phyloP scores from a whole-genome alignment of 306 rosid species.

The Carpinus fangiana region DNA sequence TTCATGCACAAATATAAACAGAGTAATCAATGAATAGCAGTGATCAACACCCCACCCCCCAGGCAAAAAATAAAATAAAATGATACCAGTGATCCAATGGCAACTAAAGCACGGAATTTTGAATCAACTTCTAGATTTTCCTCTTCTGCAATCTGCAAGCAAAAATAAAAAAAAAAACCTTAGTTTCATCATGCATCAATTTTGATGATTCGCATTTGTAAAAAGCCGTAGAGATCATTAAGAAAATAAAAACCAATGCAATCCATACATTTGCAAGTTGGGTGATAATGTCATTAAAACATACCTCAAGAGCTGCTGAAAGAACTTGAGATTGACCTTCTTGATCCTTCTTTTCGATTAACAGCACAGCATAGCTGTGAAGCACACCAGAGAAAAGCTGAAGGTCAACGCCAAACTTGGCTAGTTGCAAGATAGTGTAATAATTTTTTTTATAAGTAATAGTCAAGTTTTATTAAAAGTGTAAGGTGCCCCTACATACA shows the following conservation, averaged over 20 bases:
- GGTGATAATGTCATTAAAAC: constrained; percentile 18
- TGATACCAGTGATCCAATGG: constrained; percentile 89
- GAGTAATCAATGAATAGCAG: neutral
- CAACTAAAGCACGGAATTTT: constrained; percentile 87
- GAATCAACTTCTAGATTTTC: constrained; percentile 71
- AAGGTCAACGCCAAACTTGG: constrained; percentile 25
- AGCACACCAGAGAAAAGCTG: constrained; percentile 30
- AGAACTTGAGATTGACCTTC: constrained; percentile 97
- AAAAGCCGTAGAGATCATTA: neutral
- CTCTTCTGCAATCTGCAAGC: constrained; percentile 63
- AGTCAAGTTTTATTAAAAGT: no score
- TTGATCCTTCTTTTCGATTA: constrained; percentile 74
- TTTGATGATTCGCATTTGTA: neutral
- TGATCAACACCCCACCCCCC: neutral
- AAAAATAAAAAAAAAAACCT: constrained; percentile 6
- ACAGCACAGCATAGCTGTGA: constrained; percentile 74
- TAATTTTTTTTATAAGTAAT: no score
- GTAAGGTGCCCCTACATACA: no score
- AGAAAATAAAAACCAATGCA: neutral
- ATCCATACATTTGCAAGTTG: neutral
- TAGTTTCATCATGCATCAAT: neutral
- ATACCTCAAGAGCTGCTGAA: constrained; percentile 91
- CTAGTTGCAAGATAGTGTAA: neutral
- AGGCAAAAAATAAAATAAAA: neutral
- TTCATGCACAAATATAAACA: neutral